Evolutionary conservation across 2,329 filamentous ascomycete species (phyloP), one percentile per base, ranked within the genome.

Genomic region (Cryoendolithus antarcticus): DNA sequence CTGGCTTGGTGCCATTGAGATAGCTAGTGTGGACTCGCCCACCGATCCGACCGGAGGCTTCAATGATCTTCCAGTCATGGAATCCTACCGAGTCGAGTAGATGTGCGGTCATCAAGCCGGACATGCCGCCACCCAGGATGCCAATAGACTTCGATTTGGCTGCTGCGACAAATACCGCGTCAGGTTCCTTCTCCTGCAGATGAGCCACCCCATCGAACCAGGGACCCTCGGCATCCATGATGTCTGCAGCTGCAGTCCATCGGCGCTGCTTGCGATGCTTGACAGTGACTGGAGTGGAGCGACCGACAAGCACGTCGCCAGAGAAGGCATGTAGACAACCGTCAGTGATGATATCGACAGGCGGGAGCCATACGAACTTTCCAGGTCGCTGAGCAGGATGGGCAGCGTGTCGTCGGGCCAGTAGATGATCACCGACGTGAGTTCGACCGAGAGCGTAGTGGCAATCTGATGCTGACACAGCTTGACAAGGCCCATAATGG

Each of bases 201-300:
- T 75, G 67, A 37, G 65, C 67, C 10, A 80, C 76, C 7, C 75
- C 76, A 50, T 80, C 73, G 44, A 80, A 81, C 77, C 76, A 81
- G 1, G 75, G 72, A 0, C 76, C 75, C 51, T 62, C 72, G 2
- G 63, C 61, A 37, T 72, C 67, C 37, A 66, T 66, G 61, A 78
- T 69, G n/a, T 64, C 58, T 1, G 64, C 58, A 11, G 57, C 56
- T 4, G 64, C 61, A 9, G 58, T 51, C 38, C 62, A 59, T 35
- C 63, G 52, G 30, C 50, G 51, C 29, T 48, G 47, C 11, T 60
- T 58, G 15, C 56, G 56, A 40, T 54, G 54, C 19, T 48, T 55
- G 11, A 69, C 50, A 4, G 49, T 48, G 31, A 69, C 53, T 7
- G 59, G 57, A n/a, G 51, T 43, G 8, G 66, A 69, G 34, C 61